A percentile compares a stretch with the other conserved stretches of the same genome.
These are phyloP conservation scores for Rhizopus delemar DNA, from an alignment of 371 early-diverging fungal species.

Conservation along the genomic window DNA sequence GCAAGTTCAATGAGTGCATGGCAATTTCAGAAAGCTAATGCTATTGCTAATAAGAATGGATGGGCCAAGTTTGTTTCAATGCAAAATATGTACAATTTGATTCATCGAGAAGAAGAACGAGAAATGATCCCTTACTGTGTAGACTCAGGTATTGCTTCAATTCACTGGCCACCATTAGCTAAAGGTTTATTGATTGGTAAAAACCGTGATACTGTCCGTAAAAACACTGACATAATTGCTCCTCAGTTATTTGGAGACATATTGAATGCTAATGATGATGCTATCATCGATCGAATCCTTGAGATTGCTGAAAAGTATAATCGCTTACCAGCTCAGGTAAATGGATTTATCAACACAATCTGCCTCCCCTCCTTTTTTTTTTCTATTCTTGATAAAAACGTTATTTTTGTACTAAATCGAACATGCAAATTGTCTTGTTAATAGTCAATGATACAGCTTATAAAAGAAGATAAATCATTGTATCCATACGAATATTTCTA, in stretches of 20 bases:
- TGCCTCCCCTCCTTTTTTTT: too few relatives aligned
- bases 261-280: conserved; percentile 10
- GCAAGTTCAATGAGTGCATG: conserved; percentile 36
- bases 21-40: conserved; percentile 30
- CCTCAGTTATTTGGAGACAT: conserved; percentile 9
- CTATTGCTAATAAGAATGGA: conserved; percentile 41
- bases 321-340: conserved; percentile 20
- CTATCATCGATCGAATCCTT: conserved; percentile 17
- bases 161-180: conserved; percentile 47
- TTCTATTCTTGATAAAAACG: too few relatives aligned
- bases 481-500: too few relatives aligned
- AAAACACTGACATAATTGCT: neutral
- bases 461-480: too few relatives aligned
- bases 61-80: conserved; percentile 51
- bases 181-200: conserved; percentile 23
- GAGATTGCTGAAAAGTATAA: conserved; percentile 16
- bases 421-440: too few relatives aligned
- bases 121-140: conserved; percentile 52
- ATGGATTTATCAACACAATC: too few relatives aligned
- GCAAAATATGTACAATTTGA: conserved; percentile 45
- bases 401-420: too few relatives aligned
- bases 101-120: conserved; percentile 60
- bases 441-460: too few relatives aligned
- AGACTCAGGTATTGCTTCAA: conserved; percentile 41
- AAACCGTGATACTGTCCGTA: conserved; percentile 9